phyloP scores from a whole-genome alignment of 306 rosid genomes.

The Cotoneaster glaucophyllus region DNA sequence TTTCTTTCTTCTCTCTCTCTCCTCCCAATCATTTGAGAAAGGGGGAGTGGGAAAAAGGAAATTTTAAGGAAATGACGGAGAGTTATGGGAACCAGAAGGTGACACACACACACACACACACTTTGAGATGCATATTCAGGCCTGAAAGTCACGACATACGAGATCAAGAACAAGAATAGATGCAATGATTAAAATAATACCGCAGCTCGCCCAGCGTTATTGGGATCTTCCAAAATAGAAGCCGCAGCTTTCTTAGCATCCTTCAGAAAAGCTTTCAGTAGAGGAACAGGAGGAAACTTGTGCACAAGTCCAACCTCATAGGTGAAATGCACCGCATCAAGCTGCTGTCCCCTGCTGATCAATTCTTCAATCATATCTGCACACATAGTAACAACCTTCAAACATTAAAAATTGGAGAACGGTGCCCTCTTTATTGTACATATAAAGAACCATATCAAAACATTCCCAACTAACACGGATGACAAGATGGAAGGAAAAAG shows the following conservation, averaged over 20 bases:
- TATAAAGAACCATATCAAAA: background rate
- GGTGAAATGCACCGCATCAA: slow-evolving; percentile 96
- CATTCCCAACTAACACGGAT: background rate
- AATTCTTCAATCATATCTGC: slow-evolving; percentile 94
- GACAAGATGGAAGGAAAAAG: background rate
- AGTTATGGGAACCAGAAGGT: background rate
- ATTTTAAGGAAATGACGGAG: background rate
- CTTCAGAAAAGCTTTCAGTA: slow-evolving; percentile 77
- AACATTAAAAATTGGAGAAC: background rate
- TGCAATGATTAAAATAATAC: slow-evolving; percentile 36
- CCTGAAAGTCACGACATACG: background rate
- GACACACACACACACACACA: background rate
- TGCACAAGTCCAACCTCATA: slow-evolving; percentile 86
- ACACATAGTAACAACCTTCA: background rate
- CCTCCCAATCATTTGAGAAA: background rate
- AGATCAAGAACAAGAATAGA: background rate
- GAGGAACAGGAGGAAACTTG: slow-evolving; percentile 83
- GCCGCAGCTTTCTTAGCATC: slow-evolving; percentile 96
- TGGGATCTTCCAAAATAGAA: slow-evolving; percentile 83
- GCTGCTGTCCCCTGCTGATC: slow-evolving; percentile 96
- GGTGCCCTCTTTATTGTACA: background rate
- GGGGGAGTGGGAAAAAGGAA: background rate
- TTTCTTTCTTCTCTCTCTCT: background rate
- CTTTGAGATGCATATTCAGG: background rate
- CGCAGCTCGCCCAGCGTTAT: slow-evolving; percentile 82